Conservation (phyloP, 306 rosid genomes). For the Fagus crenata region DNA sequence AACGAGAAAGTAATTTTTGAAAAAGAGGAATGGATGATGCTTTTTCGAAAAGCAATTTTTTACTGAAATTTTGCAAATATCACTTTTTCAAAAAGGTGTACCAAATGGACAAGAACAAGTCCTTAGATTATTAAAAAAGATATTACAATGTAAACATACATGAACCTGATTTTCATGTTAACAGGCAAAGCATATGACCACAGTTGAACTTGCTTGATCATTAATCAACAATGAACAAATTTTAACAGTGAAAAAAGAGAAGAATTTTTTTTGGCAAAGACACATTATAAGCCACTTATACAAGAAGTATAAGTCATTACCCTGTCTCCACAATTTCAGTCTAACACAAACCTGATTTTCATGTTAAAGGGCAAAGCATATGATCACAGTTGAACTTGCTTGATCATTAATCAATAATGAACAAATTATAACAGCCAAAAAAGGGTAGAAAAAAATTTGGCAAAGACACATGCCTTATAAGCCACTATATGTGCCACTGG, state of each 20-base stretch:
- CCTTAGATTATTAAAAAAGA: neutral
- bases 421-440: constrained; percentile 14
- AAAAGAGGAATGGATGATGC: no score
- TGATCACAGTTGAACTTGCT: neutral
- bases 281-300: neutral
- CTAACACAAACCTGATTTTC: neutral
- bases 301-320: neutral
- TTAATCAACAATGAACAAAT: neutral
- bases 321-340: constrained; percentile 3
- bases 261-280: no score
- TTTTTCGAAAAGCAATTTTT: no score
- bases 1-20: no score
- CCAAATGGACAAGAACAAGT: neutral
- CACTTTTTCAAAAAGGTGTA: no score
- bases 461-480: constrained; percentile 56
- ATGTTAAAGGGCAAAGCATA: neutral
- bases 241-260: constrained; percentile 6
- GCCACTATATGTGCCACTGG: constrained; percentile 80
- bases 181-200: neutral
- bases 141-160: neutral
- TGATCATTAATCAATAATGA: neutral
- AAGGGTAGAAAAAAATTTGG: constrained; percentile 4
- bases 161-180: neutral
- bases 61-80: no score
- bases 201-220: neutral